phyloP scores from a whole-genome alignment of 2,329 filamentous ascomycete genomes.

The Exserohilum rostratum region DNA sequence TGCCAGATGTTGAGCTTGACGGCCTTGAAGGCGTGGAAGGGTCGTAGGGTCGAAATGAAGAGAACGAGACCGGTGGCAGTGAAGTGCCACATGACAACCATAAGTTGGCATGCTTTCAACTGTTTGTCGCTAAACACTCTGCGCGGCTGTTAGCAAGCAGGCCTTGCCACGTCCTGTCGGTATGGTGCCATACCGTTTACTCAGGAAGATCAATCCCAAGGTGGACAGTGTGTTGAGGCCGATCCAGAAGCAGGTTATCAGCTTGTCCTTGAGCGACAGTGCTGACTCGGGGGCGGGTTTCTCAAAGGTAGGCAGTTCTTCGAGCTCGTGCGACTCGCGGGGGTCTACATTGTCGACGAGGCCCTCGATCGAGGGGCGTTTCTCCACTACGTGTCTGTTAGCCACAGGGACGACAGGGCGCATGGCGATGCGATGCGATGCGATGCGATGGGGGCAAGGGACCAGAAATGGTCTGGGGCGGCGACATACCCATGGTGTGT shows the following conservation, averaged over 20 bases:
- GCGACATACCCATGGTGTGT: constrained; percentile 37
- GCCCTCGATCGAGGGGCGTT: constrained; percentile 47
- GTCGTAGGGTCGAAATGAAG: constrained; percentile 49
- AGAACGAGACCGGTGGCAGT: constrained; percentile 53
- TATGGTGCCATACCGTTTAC: constrained; percentile 48
- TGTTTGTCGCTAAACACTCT: constrained; percentile 55
- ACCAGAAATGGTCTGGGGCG: not conserved
- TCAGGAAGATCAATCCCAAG: constrained; percentile 53
- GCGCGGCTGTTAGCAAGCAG: constrained; percentile 34
- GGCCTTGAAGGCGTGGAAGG: constrained; percentile 54
- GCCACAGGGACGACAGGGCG: constrained; percentile 2
- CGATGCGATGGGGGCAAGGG: too few relatives aligned
- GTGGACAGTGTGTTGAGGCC: constrained; percentile 53
- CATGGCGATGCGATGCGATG: constrained; percentile 2
- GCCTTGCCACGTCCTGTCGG: not conserved
- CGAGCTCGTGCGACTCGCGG: constrained; percentile 40
- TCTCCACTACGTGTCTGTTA: constrained; percentile 42
- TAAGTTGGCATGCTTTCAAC: constrained; percentile 53
- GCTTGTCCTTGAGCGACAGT: constrained; percentile 44
- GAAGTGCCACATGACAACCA: constrained; percentile 58
- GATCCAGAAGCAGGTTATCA: constrained; percentile 51
- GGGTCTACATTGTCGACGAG: constrained; percentile 48
- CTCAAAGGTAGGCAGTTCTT: constrained; percentile 46
- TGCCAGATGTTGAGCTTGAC: constrained; percentile 52
- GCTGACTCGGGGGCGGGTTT: constrained; percentile 32